phyloP scores from a whole-genome alignment of 169 alveolate species.

The Theileria orientalis region DNA sequence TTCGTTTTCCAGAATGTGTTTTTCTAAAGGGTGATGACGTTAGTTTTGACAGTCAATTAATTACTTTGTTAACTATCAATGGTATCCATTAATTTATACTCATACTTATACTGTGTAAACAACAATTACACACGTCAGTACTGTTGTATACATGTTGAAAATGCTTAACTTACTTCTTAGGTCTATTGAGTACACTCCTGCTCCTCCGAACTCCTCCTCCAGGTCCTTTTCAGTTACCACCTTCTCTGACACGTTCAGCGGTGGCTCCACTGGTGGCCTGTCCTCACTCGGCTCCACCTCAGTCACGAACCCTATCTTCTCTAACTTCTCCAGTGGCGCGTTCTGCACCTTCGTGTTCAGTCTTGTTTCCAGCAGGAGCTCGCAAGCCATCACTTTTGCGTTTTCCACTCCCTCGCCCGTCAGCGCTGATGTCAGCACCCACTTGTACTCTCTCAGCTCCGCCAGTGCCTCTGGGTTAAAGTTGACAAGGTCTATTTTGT shows the following conservation, averaged over 20 bases:
- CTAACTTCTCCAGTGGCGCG: slow-evolving; percentile 25
- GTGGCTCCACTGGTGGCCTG: slow-evolving; percentile 76
- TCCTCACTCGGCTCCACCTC: slow-evolving; percentile 75
- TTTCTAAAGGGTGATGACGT: slow-evolving; percentile 73
- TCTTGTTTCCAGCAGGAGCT: slow-evolving; percentile 73
- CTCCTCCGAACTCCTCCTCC: slow-evolving; percentile 91
- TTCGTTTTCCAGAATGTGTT: slow-evolving; percentile 84
- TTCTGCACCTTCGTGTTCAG: slow-evolving; percentile 60
- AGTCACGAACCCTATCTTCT: slow-evolving; percentile 47
- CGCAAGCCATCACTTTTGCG: slow-evolving; percentile 86
- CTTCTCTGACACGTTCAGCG: neutral
- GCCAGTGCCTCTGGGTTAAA: slow-evolving; percentile 79
- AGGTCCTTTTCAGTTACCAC: slow-evolving; percentile 63
- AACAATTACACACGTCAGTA: neutral
- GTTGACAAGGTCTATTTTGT: slow-evolving; percentile 91
- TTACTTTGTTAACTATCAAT: too few species aligned
- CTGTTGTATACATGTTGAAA: too few species aligned
- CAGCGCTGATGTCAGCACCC: slow-evolving; percentile 72
- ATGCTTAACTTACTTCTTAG: slow-evolving; percentile 77
- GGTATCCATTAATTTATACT: too few species aligned
- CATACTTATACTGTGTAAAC: slow-evolving; percentile 51
- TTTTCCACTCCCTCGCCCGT: slow-evolving; percentile 86
- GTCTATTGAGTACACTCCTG: slow-evolving; percentile 96
- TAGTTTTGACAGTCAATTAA: too few species aligned
- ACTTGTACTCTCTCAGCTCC: slow-evolving; percentile 74